Base-by-base conservation (phyloP, 2,329 filamentous ascomycete genomes). In the Chaetomium globosum region DNA sequence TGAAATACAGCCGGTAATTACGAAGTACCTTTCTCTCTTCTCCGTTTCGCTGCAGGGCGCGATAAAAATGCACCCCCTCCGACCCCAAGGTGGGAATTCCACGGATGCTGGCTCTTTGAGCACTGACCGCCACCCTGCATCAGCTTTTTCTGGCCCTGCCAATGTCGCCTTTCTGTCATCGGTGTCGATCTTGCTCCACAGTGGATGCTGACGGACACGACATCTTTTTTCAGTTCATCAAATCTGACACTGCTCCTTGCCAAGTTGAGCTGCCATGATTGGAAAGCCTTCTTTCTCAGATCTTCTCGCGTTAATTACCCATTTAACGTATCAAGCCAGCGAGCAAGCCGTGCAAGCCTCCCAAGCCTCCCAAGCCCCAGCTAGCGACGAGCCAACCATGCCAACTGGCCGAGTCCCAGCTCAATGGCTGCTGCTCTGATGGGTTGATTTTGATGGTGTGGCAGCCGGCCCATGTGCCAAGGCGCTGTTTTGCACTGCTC, bases 111-210 rank as follows among this genome's bases (percentile, higher is more conserved):
- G 39, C 19, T 43, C 13, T 16, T 43, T 43, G 16, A 28, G 39
- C 56, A 59, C 46, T 23, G 46, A 48, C 46, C 46, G 46, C 21
- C 55, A 19, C 23, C 36, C 26, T 28, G 30, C 21, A 26, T 39
- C 30, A 53, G n/a, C 51, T 46, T 54, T 54, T 55, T 33, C n/a
- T 46, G 33, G 19, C 33, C 59, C 26, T 61, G 59, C 13, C 59
- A 33, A 53, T 48, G 58, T 43, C 21, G 21, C 46, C n/a, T 21
- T 43, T 43, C 31, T 60, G 49, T 55, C 59, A 57, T 52, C 28
- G 33, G 30, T 19, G 52, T 46, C 48, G 51, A 55, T 57, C 60
- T 19, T 31, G 61, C 55, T 46, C 54, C 46, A 63, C 48, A 6
- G 51, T 55, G 33, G 51, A 48, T 61, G 30, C 30, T 61, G 51